A percentile compares a stretch with the other conserved stretches of the same genome.
Conservation (phyloP, 2,329 filamentous ascomycete species). For the Colletotrichum lindemuthianum region DNA sequence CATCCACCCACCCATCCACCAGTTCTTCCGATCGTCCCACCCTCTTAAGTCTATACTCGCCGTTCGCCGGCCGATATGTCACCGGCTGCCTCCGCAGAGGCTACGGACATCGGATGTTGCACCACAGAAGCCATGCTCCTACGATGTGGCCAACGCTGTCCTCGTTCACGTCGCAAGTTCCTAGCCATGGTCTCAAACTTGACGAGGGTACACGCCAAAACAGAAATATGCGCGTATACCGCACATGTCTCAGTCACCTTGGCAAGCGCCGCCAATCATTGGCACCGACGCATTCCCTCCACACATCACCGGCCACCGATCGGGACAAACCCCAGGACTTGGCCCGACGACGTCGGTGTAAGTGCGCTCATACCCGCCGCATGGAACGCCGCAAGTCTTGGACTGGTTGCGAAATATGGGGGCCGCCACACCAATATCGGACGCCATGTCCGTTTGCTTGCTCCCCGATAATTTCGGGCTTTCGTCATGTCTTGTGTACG, state of each 20-base stretch:
- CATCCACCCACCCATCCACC: background rate
- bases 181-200: background rate
- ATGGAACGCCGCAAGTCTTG: slow-evolving; percentile 20
- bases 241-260: slow-evolving; percentile 5
- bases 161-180: background rate
- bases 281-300: background rate
- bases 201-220: background rate
- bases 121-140: background rate
- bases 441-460: slow-evolving; percentile 16
- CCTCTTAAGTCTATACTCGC: background rate
- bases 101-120: background rate
- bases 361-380: slow-evolving; percentile 14
- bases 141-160: slow-evolving; percentile 9
- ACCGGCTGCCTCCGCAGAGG: background rate
- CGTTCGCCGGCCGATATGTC: background rate
- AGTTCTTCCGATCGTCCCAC: slow-evolving; percentile 13
- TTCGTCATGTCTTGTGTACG: background rate
- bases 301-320: slow-evolving; percentile 24
- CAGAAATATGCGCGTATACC: background rate
- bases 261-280: slow-evolving; percentile 14
- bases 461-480: too few species aligned
- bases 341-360: slow-evolving; percentile 22
- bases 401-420: slow-evolving; percentile 14
- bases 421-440: slow-evolving; percentile 26
- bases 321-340: slow-evolving; percentile 13